Evolutionary conservation across 73 alveolate species (phyloP), one percentile per base, ranked within the genome.

Genomic region (Stentor coeruleus): DNA sequence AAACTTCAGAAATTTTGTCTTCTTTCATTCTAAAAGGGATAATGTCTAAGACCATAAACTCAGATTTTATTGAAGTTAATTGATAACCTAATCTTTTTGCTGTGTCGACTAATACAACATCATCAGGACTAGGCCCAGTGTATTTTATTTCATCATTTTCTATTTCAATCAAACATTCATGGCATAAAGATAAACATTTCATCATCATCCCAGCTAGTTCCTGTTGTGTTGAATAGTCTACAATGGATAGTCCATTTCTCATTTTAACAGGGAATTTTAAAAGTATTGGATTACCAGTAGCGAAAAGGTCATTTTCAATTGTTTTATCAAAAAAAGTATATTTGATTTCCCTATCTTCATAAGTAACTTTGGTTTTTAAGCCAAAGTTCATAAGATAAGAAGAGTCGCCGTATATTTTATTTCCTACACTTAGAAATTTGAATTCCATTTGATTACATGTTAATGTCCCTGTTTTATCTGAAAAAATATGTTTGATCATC

Each of bases 401-500:
- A 2, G 40, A 20, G 59, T 87, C 93, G 4, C 93, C 93, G 76
- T 87, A 87, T 3, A 30, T 77, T 37, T 76, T 37, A 37, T 38
- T 59, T 6, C 93, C 93, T 42, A 81, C 59, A 4, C 80, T 77
- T 38, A 66, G 77, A 14, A 84, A 36, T 36, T 91, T 91, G 33
- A 91, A 90, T 38, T 90, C 93, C 97, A 91, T 91, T 36, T 82
- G 81, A 42, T 91, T 91, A 39, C 91, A 91, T 59, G 97, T 91
- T 41, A 91, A 77, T 59, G 95, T 91, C 20, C 95, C 97, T 75
- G 97, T 90, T 66, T 91, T 91, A 79, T 91, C 97, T 57, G 89
- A 42, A 59, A 91, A 90, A 11, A 90, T 84, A 83, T 86, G 91
- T 77, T 90, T 58, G 28, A 90, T 89, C 39, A 75, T 60, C 3